Conservation (phyloP, 106 monocot species). For the Dioscorea alata region DNA sequence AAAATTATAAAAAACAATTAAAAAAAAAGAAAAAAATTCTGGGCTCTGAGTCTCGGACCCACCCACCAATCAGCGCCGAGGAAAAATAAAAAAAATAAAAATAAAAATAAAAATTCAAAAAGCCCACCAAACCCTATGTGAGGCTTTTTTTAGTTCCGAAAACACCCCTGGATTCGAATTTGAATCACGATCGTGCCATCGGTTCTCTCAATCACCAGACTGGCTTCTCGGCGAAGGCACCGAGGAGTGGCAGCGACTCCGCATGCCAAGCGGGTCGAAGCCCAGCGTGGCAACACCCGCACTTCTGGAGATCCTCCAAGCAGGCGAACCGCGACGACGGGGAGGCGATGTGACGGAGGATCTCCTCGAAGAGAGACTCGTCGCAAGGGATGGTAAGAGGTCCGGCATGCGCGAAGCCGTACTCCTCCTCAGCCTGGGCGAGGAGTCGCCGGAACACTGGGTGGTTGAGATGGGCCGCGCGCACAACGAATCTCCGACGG, state of each 20-base stretch:
- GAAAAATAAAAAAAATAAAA: not conserved
- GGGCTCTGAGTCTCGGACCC: too few relatives aligned
- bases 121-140: not conserved
- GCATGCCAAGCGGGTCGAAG: constrained; percentile 2
- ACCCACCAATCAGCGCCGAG: not conserved
- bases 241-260: constrained; percentile 31
- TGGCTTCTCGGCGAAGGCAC: constrained; percentile 16
- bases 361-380: constrained; percentile 44
- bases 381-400: constrained; percentile 53
- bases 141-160: too few relatives aligned
- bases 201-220: constrained; percentile 1
- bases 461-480: constrained; percentile 58
- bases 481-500: constrained; percentile 44
- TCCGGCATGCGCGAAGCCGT: constrained; percentile 40
- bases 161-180: too few relatives aligned
- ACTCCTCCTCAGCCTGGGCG: constrained; percentile 59
- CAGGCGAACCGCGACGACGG: constrained; percentile 1
- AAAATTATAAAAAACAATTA: not conserved
- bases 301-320: constrained; percentile 2
- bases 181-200: not conserved
- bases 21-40: not conserved
- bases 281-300: not conserved
- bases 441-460: constrained; percentile 57
- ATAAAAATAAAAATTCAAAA: not conserved
- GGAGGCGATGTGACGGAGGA: constrained; percentile 32